Conservation (phyloP, 1,284 basidiomycete genomes). For the Thecaphora thlaspeos region DNA sequence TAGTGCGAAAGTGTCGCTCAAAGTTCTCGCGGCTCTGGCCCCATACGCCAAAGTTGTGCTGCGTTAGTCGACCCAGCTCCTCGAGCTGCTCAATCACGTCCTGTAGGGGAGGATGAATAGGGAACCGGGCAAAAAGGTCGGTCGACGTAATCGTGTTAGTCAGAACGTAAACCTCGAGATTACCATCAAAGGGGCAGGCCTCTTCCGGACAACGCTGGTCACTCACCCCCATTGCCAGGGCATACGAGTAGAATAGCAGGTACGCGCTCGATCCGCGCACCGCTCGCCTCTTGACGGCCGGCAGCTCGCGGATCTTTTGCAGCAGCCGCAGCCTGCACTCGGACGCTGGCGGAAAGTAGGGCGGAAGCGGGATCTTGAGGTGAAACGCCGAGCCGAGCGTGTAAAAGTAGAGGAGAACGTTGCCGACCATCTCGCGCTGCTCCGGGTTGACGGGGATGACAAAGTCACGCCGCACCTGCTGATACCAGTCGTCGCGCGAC, state of each 20-base stretch:
- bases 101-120: neutral
- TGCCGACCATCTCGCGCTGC: conserved; percentile 82
- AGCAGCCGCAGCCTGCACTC: conserved; percentile 71
- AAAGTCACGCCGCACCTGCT: conserved; percentile 72
- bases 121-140: no score
- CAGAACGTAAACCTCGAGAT: no score
- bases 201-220: neutral
- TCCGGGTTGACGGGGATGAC: conserved; percentile 75
- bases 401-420: conserved; percentile 88
- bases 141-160: no score
- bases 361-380: conserved; percentile 85
- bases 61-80: conserved; percentile 34
- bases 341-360: conserved; percentile 89
- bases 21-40: conserved; percentile 41
- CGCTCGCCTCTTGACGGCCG: conserved; percentile 71
- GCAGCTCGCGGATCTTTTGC: conserved; percentile 64
- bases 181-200: conserved; percentile 14
- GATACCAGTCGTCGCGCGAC: conserved; percentile 83
- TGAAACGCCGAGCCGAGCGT: conserved; percentile 81
- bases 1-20: conserved; percentile 36
- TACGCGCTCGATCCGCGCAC: conserved; percentile 68
- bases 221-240: conserved; percentile 72
- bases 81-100: conserved; percentile 47
- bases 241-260: conserved; percentile 88
- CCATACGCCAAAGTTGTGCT: conserved; percentile 46